A percentile compares a stretch with the other conserved stretches of the same genome.
Evolutionary conservation across 2,329 filamentous ascomycete species (phyloP).

Genomic region (Pyrenochaeta sp.): DNA sequence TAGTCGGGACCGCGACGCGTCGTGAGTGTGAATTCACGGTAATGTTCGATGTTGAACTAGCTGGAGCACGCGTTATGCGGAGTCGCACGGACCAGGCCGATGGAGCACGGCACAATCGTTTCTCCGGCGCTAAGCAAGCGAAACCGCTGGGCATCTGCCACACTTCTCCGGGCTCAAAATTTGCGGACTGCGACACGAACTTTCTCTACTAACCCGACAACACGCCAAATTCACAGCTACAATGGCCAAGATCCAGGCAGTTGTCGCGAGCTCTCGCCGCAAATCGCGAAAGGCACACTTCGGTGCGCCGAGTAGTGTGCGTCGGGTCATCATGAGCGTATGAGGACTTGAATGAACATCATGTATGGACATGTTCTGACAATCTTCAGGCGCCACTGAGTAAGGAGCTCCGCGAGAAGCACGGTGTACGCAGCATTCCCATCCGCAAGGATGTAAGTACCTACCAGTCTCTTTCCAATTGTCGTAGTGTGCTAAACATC

Average conservation of each 20-base stretch:
- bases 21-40: constrained; percentile 2
- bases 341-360: constrained; percentile 69
- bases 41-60: constrained; percentile 12
- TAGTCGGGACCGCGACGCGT: constrained; percentile 14
- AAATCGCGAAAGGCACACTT: constrained; percentile 99
- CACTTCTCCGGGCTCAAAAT: constrained; percentile 25
- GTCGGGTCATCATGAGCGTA: constrained; percentile 86
- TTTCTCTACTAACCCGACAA: constrained; percentile 43
- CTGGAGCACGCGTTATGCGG: constrained; percentile 18
- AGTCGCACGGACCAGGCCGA: not conserved
- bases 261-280: constrained; percentile 82
- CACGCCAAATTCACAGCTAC: constrained; percentile 53
- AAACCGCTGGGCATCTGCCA: constrained; percentile 11
- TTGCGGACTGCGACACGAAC: constrained; percentile 25
- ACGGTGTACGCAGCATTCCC: constrained; percentile 92
- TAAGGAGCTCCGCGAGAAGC: constrained; percentile 96
- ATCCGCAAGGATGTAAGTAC: constrained; percentile 81
- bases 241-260: constrained; percentile 75
- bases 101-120: constrained; percentile 12
- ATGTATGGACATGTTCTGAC: constrained; percentile 41
- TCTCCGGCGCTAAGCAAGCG: constrained; percentile 25
- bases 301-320: constrained; percentile 90
- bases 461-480: constrained; percentile 44
- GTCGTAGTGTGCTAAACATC: constrained; percentile 36
- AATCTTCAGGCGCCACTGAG: constrained; percentile 50